Evolutionary conservation across 192 early-diverging fungal species (phyloP).

Genomic region (Gaertneriomyces sp.): DNA sequence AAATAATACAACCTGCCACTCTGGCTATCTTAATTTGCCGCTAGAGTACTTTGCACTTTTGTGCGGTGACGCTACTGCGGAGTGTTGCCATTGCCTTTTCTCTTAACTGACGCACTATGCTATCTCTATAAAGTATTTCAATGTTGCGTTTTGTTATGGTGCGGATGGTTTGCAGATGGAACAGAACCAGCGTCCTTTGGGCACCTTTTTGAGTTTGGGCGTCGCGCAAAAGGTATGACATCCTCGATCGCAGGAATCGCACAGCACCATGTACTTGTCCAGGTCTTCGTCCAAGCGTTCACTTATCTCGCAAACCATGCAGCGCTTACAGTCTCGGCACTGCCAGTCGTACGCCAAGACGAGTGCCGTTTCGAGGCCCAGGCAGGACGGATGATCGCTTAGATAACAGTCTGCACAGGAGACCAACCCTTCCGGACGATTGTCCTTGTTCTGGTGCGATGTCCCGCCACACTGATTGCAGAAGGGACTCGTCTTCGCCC

Average conservation of each 20-base stretch:
- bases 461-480: slow-evolving; percentile 22
- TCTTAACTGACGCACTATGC: no score
- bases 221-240: slow-evolving; percentile 48
- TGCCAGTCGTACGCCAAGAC: slow-evolving; percentile 14
- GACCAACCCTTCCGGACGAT: slow-evolving; percentile 6
- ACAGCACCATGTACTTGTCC: slow-evolving; percentile 45
- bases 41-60: no score
- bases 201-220: slow-evolving; percentile 38
- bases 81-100: no score
- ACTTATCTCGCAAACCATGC: slow-evolving; percentile 24
- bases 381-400: slow-evolving; percentile 21
- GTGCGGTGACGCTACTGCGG: no score
- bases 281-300: no score
- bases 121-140: no score
- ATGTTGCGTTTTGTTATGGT: no score
- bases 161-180: no score
- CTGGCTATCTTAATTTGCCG: no score
- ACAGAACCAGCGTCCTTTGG: slow-evolving; percentile 32
- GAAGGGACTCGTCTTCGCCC: no score
- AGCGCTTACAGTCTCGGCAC: slow-evolving; percentile 26
- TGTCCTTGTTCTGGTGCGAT: slow-evolving; percentile 7
- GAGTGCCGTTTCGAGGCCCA: slow-evolving; percentile 6
- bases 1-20: no score
- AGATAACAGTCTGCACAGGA: slow-evolving; percentile 12
- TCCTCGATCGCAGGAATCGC: slow-evolving; percentile 54